Conservation (phyloP, 345 rosid species). For the Citrus reticulata region DNA sequence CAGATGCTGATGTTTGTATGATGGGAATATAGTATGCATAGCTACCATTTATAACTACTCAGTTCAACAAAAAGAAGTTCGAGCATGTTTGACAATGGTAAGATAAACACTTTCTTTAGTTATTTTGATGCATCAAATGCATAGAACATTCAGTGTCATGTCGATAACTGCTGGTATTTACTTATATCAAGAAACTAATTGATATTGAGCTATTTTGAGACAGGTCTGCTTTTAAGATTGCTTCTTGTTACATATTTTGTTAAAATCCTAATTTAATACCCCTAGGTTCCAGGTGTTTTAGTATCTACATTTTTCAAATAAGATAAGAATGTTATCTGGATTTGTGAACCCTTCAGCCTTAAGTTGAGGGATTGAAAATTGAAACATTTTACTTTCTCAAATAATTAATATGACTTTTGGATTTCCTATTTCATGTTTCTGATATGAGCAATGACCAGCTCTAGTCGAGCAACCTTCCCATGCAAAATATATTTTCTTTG, state of each 20-base stretch:
- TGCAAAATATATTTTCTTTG: neutral
- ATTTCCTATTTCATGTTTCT: neutral
- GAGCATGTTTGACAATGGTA: neutral
- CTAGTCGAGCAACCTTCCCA: neutral
- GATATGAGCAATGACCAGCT: neutral
- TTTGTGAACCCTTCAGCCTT: neutral
- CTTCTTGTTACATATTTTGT: neutral
- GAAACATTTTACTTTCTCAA: neutral
- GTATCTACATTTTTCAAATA: neutral
- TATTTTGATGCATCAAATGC: neutral
- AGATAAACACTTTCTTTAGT: neutral
- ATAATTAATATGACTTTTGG: neutral
- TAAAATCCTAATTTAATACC: neutral
- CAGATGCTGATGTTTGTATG: neutral
- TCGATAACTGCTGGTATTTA: neutral
- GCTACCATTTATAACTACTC: neutral
- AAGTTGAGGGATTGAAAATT: neutral
- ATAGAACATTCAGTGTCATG: neutral
- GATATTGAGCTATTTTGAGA: neutral
- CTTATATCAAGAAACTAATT: neutral
- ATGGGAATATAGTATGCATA: neutral
- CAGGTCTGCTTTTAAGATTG: neutral
- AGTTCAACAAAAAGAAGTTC: neutral
- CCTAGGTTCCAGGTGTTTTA: neutral
- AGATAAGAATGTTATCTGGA: neutral